Evolutionary conservation across 352 stramenopile species (phyloP).

Genomic region (Globisporangium acanthophoron): DNA sequence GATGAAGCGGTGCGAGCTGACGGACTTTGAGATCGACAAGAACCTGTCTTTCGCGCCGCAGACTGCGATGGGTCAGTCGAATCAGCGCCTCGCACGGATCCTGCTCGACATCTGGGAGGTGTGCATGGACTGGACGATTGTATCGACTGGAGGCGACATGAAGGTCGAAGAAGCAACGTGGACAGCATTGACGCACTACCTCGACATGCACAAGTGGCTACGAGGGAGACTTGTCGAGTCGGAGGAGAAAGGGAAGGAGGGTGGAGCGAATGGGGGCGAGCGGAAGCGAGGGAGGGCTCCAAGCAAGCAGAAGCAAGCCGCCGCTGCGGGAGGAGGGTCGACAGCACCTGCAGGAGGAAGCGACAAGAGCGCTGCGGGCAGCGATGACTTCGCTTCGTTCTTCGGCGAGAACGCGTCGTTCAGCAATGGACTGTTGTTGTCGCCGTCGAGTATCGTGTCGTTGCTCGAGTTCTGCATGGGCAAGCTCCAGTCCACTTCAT

Average conservation of each 20-base stretch:
- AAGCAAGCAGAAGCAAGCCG: conserved; percentile 4
- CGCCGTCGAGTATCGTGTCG: conserved; percentile 11
- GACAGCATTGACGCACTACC: conserved; percentile 20
- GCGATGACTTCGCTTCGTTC: conserved; percentile 11
- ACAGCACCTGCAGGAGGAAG: neutral
- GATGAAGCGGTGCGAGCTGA: conserved; percentile 38
- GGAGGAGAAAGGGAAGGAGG: conserved; percentile 10
- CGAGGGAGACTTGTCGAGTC: conserved; percentile 8
- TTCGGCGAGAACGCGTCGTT: conserved; percentile 17
- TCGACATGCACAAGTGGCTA: conserved; percentile 34
- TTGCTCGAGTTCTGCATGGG: conserved; percentile 9
- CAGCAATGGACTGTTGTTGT: conserved; percentile 14
- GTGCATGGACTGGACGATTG: conserved; percentile 36
- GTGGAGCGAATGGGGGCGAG: neutral
- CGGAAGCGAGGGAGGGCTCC: conserved; percentile 15
- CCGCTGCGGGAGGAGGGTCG: neutral
- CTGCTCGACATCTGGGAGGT: conserved; percentile 29
- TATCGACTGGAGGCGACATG: conserved; percentile 1
- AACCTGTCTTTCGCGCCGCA: conserved; percentile 25
- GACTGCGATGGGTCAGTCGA: conserved; percentile 22
- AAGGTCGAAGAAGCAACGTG: conserved; percentile 15
- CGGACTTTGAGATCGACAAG: conserved; percentile 49
- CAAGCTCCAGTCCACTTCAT: conserved; percentile 5
- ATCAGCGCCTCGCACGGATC: conserved; percentile 21
- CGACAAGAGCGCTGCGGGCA: neutral